phyloP scores from a whole-genome alignment of 1,284 basidiomycete species.

The Cryptococcus sp. region DNA sequence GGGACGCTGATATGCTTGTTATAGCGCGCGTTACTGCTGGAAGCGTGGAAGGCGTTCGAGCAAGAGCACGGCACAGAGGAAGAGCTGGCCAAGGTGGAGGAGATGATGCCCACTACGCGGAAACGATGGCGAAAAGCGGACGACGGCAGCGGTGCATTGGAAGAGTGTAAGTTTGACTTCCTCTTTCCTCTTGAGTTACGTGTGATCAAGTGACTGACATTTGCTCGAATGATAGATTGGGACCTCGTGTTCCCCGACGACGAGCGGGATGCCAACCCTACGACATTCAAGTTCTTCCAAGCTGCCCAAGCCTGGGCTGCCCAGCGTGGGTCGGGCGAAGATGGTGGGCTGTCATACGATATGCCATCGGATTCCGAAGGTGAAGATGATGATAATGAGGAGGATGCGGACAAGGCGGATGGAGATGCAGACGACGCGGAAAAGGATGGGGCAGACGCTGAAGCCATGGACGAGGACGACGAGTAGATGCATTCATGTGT shows the following conservation, averaged over 20 bases:
- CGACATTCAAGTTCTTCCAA: slow-evolving; percentile 89
- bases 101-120: slow-evolving; percentile 86
- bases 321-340: slow-evolving; percentile 29
- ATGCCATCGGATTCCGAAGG: slow-evolving; percentile 43
- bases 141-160: slow-evolving; percentile 79
- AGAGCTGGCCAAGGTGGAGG: slow-evolving; percentile 74
- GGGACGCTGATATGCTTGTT: neutral
- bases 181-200: too few relatives aligned
- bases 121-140: slow-evolving; percentile 79
- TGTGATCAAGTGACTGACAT: neutral
- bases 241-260: slow-evolving; percentile 94
- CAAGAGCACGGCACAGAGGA: slow-evolving; percentile 69
- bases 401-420: slow-evolving; percentile 31
- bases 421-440: slow-evolving; percentile 10
- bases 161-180: slow-evolving; percentile 65
- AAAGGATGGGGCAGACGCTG: slow-evolving; percentile 17
- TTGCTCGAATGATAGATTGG: slow-evolving; percentile 65
- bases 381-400: slow-evolving; percentile 41
- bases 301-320: slow-evolving; percentile 84
- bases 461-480: slow-evolving; percentile 24
- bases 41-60: slow-evolving; percentile 93
- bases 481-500: slow-evolving; percentile 1
- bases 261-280: slow-evolving; percentile 85
- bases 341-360: slow-evolving; percentile 43
- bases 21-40: slow-evolving; percentile 81